Base-by-base conservation (phyloP, 2,329 filamentous ascomycete genomes). In the Chaetomium sp. region DNA sequence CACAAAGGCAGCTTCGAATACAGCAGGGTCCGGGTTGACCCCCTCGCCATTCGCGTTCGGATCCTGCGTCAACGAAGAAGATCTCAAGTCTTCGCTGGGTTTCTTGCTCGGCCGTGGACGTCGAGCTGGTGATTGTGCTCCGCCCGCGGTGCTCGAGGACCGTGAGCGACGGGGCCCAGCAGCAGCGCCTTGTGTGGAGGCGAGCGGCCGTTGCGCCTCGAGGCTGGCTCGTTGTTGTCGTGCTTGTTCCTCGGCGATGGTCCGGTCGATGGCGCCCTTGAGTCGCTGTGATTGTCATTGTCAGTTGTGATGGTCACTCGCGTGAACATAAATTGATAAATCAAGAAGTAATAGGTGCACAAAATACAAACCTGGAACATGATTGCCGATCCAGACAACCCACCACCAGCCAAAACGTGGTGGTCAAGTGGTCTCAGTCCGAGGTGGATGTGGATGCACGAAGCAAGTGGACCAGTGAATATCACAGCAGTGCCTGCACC, bases 221-320 rank as follows among this genome's bases (percentile, higher is more conserved):
- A 74, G 64, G 14, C 49, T 27, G 11, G 58, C 72, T 67, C 81
- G 81, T 68, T 91, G 81, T 68, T 91, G 87, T 56, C 89, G 87
- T 56, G 89, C 88, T 72, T 95, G 89, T 74, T 96, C 91, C 74
- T 96, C 90, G 66, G 90, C 88, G 66, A 96, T 94, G 66, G 87
- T 87, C 65, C 85, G 85, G 70, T 95, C 89, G 70, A 95, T 90
- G 57, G 87, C 88, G 66, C 87, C 88, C 74, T 89, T 88, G 65
- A 95, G 77, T 76, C 88, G 83, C 88, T 94, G 68, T 3, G 32
- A 48, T 41, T 14, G 35, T 14, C 27, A 50, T 46, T 42, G 44
- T 58, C 36, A 56, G 54, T 47, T 48, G 7, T 43, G 54, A 37
- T 35, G 40, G 14, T 14, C 10, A 27, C 19, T 27, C 2, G 19